phyloP scores from a whole-genome alignment of 2,329 filamentous ascomycete genomes.

The Pseudophaeomoniella oleicola region DNA sequence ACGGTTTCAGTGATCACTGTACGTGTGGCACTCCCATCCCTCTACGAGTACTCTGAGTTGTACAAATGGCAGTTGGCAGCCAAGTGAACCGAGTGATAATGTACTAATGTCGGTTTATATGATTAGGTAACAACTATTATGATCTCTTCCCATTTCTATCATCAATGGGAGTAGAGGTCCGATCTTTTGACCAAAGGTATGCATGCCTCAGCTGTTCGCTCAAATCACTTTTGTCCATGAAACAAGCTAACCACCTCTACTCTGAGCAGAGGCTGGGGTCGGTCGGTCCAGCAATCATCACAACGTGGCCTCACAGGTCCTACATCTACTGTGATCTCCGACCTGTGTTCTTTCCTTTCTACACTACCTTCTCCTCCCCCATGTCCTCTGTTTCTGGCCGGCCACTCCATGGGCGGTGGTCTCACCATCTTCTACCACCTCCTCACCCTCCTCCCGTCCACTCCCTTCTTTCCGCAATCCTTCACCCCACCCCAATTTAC shows the following conservation, averaged over 20 bases:
- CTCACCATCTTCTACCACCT: conserved; percentile 50
- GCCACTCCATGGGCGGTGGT: conserved; percentile 83
- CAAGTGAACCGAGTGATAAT: neutral
- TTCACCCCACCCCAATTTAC: conserved; percentile 46
- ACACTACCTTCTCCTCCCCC: conserved; percentile 35
- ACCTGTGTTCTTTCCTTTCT: conserved; percentile 63
- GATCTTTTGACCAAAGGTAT: conserved; percentile 63
- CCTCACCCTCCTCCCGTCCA: conserved; percentile 13
- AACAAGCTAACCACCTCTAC: neutral
- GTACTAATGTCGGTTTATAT: conserved; percentile 1
- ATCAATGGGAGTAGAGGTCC: conserved; percentile 56
- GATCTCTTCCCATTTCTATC: conserved; percentile 59
- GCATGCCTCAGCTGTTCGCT: conserved; percentile 2
- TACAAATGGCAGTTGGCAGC: neutral
- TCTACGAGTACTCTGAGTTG: conserved; percentile 1
- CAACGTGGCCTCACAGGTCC: conserved; percentile 61
- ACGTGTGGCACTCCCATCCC: conserved; percentile 7
- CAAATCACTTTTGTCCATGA: conserved; percentile 1
- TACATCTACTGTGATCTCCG: conserved; percentile 56
- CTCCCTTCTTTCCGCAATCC: conserved; percentile 21
- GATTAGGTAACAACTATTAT: conserved; percentile 55
- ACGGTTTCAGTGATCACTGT: conserved; percentile 79
- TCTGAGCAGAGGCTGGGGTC: conserved; percentile 57
- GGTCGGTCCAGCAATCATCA: conserved; percentile 42
- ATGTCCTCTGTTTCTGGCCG: conserved; percentile 64